A percentile compares a stretch with the other conserved stretches of the same genome.
Conservation (phyloP, 2,329 filamentous ascomycete genomes). For the Basipetospora chlamydospora region DNA sequence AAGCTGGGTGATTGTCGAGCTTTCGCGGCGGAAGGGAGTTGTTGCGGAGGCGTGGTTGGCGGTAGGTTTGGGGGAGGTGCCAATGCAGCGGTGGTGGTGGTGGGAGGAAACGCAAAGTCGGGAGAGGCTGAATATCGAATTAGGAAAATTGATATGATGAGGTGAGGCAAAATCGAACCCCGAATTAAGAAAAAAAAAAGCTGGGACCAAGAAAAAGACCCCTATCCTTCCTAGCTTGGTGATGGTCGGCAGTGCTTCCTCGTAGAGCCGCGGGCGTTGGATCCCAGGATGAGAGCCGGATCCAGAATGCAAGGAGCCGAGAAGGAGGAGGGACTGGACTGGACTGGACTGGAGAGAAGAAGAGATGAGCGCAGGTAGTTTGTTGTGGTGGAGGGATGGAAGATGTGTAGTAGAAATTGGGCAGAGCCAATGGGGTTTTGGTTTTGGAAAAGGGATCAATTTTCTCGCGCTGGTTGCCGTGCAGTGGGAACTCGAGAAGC, state of each 20-base stretch:
- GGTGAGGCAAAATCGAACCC: too few relatives aligned
- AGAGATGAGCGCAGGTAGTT: background rate
- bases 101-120: background rate
- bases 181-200: background rate
- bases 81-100: background rate
- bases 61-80: background rate
- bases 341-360: too few relatives aligned
- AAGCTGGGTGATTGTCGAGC: too few relatives aligned
- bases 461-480: background rate
- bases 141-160: too few relatives aligned
- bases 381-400: background rate
- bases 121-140: too few relatives aligned
- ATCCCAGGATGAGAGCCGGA: conserved; percentile 1
- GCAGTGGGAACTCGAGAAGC: background rate
- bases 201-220: background rate
- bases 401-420: background rate
- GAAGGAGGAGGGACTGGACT: background rate
- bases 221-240: too few relatives aligned
- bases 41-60: too few relatives aligned
- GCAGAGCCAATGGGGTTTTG: background rate
- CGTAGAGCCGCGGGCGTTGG: background rate
- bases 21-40: too few relatives aligned
- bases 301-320: background rate
- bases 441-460: background rate
- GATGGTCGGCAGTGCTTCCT: too few relatives aligned